A percentile compares a stretch with the other conserved stretches of the same genome.
Conservation (phyloP, 1,284 basidiomycete genomes). For the Xerocomus nothofagi region DNA sequence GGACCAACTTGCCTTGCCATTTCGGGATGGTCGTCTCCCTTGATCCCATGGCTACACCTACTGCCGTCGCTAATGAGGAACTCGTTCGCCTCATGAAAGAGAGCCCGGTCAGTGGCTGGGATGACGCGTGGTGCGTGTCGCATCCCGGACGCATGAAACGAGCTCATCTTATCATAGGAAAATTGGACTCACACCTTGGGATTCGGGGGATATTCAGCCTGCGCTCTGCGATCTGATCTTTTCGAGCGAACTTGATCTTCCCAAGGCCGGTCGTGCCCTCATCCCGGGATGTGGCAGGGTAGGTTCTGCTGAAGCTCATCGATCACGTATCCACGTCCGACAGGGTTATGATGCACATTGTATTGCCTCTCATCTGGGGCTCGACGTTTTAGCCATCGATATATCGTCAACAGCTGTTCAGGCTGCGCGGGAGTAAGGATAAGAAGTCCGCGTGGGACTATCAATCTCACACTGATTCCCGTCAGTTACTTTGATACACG, state of each 20-base stretch:
- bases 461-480: not conserved
- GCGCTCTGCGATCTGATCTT: conserved; percentile 55
- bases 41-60: not conserved
- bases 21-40: no score
- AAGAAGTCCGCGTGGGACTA: not conserved
- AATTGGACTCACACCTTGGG: conserved; percentile 64
- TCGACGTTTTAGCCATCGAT: conserved; percentile 22
- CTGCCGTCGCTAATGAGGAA: not conserved
- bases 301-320: conserved; percentile 21
- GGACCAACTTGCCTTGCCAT: conserved; percentile 19
- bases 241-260: conserved; percentile 48
- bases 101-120: conserved; percentile 18
- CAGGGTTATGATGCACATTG: conserved; percentile 75
- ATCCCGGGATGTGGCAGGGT: conserved; percentile 76
- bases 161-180: conserved; percentile 42
- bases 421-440: conserved; percentile 21
- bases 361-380: conserved; percentile 51
- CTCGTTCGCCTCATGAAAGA: conserved; percentile 16
- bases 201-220: conserved; percentile 54
- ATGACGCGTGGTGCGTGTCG: conserved; percentile 20
- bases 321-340: not conserved
- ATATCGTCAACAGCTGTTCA: conserved; percentile 19
- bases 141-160: not conserved
- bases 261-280: conserved; percentile 55
- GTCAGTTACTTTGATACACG: conserved; percentile 1